These are phyloP conservation scores for Harringtonia aguacate DNA, from an alignment of 2,329 filamentous ascomycete species.

Conservation along the genomic window DNA sequence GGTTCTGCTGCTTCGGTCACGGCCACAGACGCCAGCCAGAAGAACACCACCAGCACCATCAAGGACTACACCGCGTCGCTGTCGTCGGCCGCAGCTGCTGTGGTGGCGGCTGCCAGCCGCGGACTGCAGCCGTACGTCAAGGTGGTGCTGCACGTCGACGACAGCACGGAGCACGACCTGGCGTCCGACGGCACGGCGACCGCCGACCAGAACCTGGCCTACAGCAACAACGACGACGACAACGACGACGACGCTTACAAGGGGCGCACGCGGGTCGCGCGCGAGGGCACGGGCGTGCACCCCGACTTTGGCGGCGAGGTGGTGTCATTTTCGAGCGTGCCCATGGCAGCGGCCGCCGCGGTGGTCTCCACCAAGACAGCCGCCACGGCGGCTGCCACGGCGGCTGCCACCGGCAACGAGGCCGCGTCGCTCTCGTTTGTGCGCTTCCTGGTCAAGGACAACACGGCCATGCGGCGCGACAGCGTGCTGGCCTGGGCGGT, in stretches of 20 bases:
- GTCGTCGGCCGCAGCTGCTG: not conserved
- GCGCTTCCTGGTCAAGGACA: slow-evolving; percentile 75
- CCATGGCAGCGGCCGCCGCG: slow-evolving; percentile 32
- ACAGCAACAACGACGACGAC: slow-evolving; percentile 27
- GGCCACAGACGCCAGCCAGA: not conserved
- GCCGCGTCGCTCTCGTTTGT: slow-evolving; percentile 64
- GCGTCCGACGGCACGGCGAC: slow-evolving; percentile 10
- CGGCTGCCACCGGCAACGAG: slow-evolving; percentile 36
- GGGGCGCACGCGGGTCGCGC: slow-evolving; percentile 29
- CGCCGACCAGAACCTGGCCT: slow-evolving; percentile 9
- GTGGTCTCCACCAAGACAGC: slow-evolving; percentile 27
- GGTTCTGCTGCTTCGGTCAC: too few species aligned
- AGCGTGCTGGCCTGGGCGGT: slow-evolving; percentile 81
- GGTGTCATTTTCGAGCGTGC: slow-evolving; percentile 44
- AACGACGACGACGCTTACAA: slow-evolving; percentile 47
- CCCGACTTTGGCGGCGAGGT: slow-evolving; percentile 52
- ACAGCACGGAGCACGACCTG: slow-evolving; percentile 12
- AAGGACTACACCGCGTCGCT: not conserved
- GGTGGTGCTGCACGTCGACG: slow-evolving; percentile 73
- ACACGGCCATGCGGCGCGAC: slow-evolving; percentile 61
- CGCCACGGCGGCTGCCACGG: slow-evolving; percentile 18
- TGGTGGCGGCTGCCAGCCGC: not conserved
- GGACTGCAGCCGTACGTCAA: slow-evolving; percentile 72
- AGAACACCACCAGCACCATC: not conserved
- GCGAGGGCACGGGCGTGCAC: slow-evolving; percentile 25